Evolutionary conservation across 495 filamentous ascomycete species (phyloP).

Genomic region (Evansstolkia leycettana): DNA sequence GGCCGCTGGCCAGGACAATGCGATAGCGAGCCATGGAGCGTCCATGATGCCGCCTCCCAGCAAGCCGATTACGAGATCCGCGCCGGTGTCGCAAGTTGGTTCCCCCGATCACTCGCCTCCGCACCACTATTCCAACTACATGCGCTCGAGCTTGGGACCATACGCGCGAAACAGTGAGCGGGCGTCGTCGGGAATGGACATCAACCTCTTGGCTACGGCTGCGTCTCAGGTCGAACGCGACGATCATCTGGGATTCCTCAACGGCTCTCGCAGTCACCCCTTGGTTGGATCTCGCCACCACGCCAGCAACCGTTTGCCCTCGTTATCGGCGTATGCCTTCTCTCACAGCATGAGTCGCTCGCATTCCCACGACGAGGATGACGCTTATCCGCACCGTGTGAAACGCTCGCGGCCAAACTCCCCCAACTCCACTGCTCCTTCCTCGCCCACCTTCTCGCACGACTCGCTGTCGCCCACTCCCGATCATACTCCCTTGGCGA

Average conservation of each 20-base stretch:
- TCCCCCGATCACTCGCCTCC: conserved; percentile 96
- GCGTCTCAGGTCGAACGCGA: conserved; percentile 82
- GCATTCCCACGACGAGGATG: conserved; percentile 79
- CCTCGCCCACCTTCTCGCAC: conserved; percentile 95
- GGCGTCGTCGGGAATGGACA: conserved; percentile 52
- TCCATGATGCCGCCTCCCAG: conserved; percentile 67
- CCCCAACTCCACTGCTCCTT: conserved; percentile 87
- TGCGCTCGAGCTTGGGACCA: conserved; percentile 49
- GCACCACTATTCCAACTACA: conserved; percentile 70
- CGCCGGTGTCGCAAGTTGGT: conserved; percentile 76
- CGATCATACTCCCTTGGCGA: conserved; percentile 91
- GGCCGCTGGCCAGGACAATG: conserved; percentile 33
- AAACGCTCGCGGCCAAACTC: conserved; percentile 89
- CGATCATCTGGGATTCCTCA: conserved; percentile 37
- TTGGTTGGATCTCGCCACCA: conserved; percentile 47
- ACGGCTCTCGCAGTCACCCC: conserved; percentile 31
- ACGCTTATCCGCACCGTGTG: conserved; percentile 52
- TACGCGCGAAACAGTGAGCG: conserved; percentile 44
- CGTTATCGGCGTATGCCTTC: conserved; percentile 70
- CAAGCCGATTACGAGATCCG: conserved; percentile 63
- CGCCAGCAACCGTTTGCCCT: conserved; percentile 48
- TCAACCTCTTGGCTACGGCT: conserved; percentile 83
- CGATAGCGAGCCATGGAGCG: conserved; percentile 38
- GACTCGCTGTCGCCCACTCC: conserved; percentile 93
- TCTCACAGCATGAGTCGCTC: conserved; percentile 78